A percentile compares a stretch with the other conserved stretches of the same genome.
phyloP scores from a whole-genome alignment of 768 basidiomycete species.

The Pseudohyphozyma bogoriensis region DNA sequence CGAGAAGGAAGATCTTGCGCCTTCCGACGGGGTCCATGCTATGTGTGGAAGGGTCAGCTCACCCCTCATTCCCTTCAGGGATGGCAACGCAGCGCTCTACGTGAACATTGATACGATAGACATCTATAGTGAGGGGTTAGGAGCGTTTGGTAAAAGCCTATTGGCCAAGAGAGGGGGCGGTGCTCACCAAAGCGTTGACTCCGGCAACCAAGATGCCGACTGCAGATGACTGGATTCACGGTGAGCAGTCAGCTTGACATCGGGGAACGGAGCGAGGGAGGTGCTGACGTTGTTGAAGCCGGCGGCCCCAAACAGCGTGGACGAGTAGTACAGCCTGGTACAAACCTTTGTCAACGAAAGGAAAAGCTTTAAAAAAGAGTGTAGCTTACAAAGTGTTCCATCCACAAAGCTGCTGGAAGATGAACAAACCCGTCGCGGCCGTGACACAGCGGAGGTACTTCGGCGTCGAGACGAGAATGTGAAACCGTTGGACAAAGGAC shows the following conservation, averaged over 20 bases:
- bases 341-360: background rate
- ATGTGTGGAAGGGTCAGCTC: no score
- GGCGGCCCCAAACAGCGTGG: constrained; percentile 67
- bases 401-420: constrained; percentile 70
- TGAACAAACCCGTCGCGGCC: constrained; percentile 40
- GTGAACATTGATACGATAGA: no score
- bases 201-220: constrained; percentile 70
- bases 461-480: constrained; percentile 35
- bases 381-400: constrained; percentile 71
- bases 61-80: no score
- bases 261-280: no score
- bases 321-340: constrained; percentile 49
- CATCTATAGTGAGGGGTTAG: constrained; percentile 56
- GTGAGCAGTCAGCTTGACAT: no score
- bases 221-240: no score
- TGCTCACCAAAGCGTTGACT: constrained; percentile 25
- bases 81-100: no score
- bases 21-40: constrained; percentile 64
- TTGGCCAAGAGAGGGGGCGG: background rate
- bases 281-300: constrained; percentile 75
- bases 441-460: constrained; percentile 24
- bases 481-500: background rate
- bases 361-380: background rate
- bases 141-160: constrained; percentile 47
- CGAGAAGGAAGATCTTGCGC: constrained; percentile 58